phyloP scores from a whole-genome alignment of 306 rosid species.

The Cajanus cajan region DNA sequence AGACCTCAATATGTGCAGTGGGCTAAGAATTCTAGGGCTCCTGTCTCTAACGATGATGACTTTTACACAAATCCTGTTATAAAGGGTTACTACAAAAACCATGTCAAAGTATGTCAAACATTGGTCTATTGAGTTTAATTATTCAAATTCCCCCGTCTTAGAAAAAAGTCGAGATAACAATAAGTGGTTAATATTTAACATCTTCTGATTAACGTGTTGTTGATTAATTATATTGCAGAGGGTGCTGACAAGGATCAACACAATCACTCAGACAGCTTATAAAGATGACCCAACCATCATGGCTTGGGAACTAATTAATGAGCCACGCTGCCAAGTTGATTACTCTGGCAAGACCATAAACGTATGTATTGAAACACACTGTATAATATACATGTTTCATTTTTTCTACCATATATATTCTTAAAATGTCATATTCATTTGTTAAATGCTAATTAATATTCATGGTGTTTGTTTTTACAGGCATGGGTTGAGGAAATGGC shows the following conservation, averaged over 20 bases:
- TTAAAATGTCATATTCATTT: background rate
- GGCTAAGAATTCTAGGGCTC: slow-evolving; percentile 44
- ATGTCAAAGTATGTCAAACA: slow-evolving; percentile 38
- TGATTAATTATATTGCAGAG: slow-evolving; percentile 32
- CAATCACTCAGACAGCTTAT: slow-evolving; percentile 42
- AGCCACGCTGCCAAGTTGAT: slow-evolving; percentile 54
- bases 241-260: slow-evolving; percentile 56
- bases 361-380: too few species aligned
- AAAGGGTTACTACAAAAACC: slow-evolving; percentile 49
- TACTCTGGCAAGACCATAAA: slow-evolving; percentile 49
- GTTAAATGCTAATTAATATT: too few species aligned
- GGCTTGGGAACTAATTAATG: slow-evolving; percentile 68
- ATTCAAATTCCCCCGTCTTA: background rate
- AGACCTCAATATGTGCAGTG: slow-evolving; percentile 56
- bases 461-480: slow-evolving; percentile 25
- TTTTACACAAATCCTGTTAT: slow-evolving; percentile 42
- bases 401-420: too few species aligned
- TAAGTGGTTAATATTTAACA: too few species aligned
- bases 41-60: slow-evolving; percentile 42
- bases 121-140: background rate
- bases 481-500: slow-evolving; percentile 72
- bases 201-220: too few species aligned
- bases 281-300: slow-evolving; percentile 51
- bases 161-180: background rate
- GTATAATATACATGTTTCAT: too few species aligned